Percentiles rank a stretch among this genome's conserved stretches.
These are phyloP conservation scores for Saturnispora diversa DNA, from an alignment of 805 yeast species.

Conservation along the genomic window DNA sequence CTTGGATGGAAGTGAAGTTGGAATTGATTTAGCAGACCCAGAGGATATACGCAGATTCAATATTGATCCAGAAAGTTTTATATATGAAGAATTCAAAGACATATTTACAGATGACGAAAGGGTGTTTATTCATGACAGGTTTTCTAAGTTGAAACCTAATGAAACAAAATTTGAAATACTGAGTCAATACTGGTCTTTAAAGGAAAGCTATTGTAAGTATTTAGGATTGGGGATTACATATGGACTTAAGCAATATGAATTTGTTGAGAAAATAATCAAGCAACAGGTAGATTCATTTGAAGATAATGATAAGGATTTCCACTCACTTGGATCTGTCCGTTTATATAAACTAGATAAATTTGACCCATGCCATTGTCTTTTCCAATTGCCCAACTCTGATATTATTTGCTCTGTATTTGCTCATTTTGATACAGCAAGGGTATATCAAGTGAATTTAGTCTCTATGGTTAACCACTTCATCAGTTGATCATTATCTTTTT, in stretches of 20 bases:
- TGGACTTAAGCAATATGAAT: conserved; percentile 24
- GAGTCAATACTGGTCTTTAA: conserved; percentile 68
- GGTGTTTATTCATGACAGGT: conserved; percentile 21
- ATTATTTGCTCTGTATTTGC: conserved; percentile 15
- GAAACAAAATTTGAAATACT: conserved; percentile 20
- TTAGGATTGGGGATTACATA: conserved; percentile 49
- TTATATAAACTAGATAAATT: not conserved
- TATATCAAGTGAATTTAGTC: conserved; percentile 8
- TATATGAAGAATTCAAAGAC: conserved; percentile 20
- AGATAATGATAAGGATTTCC: not conserved
- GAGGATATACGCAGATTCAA: conserved; percentile 23
- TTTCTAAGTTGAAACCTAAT: conserved; percentile 7
- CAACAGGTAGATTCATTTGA: conserved; percentile 13
- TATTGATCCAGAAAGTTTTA: conserved; percentile 19
- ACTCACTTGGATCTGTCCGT: not conserved
- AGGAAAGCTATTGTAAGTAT: conserved; percentile 66
- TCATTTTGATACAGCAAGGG: conserved; percentile 2
- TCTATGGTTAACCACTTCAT: conserved; percentile 6
- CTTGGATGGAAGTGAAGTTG: conserved; percentile 29
- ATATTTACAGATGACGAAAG: conserved; percentile 26
- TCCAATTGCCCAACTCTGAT: conserved; percentile 4
- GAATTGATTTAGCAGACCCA: conserved; percentile 41
- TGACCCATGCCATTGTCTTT: conserved; percentile 8
- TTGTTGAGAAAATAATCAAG: conserved; percentile 6
- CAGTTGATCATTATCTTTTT: not conserved